Evolutionary conservation across 371 early-diverging fungal genomes (phyloP), one percentile per base, ranked within the genome.

Genomic region (Racocetra persica): DNA sequence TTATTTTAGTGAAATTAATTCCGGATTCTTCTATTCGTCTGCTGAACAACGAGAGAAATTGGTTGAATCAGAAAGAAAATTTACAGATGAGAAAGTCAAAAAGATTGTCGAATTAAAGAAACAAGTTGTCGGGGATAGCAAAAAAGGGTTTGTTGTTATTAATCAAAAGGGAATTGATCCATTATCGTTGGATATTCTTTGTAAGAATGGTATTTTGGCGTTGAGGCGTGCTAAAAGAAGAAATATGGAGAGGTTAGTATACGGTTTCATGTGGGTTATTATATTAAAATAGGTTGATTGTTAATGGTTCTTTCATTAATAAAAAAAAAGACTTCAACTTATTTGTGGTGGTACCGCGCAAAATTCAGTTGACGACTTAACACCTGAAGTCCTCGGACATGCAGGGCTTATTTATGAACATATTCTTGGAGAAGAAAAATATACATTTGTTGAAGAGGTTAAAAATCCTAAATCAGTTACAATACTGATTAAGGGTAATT

Each of bases 81-180:
- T 98, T 84, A 97, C 99, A 45, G 96, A 99, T 85, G 95, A 96
- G 66, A 95, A 95, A 86, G 88, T 99, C 24, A 93, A 94, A 82
- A 96, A 96, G 87, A 91, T 99, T 81, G 95, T 99, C 18, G 99
- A 98, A 63, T 93, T 99, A 84, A 99, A 98, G 89, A 97, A 98
- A 85, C 83, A 87, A 52, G 96, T 98, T 32, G 97, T 98, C 89
- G 91, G 90, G 28, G 85, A 85, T 71, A 85, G 88, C 18, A 95
- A 93, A 62, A 94, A 97, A 88, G 94, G 94, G 59, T 98, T 99
- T 86, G 95, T 99, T 54, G 90, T 99, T 63, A 93, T 99, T 85
- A 99, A 99, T 88, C 99, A 99, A 86, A 99, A 99, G 92, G 99
- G 99, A 78, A 99, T 99, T 82, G 99, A 99, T 85, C 99, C 99